Evolutionary conservation across 352 stramenopile genomes (phyloP), one percentile per base, ranked within the genome.

Genomic region (Globisporangium ultimum): DNA sequence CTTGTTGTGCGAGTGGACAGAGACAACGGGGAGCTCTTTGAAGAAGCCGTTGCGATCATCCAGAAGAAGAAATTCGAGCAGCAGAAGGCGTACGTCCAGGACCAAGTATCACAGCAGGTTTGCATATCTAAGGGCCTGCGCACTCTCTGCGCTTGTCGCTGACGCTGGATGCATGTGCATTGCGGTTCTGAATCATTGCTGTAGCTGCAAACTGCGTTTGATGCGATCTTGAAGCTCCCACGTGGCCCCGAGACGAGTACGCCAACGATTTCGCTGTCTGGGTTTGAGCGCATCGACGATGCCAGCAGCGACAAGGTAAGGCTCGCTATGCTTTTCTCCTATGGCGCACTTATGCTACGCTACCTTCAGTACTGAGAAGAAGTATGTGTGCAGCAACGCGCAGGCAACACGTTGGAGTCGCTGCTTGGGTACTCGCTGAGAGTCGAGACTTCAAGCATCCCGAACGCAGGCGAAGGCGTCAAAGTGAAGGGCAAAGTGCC

Each of bases 61-160:
- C 72, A 88, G 40, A 76, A 74, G 56, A 88, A 88, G 52, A 88
- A 90, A 46, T 93, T 91, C 53, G 83, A 91, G 38, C 70, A 95
- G 66, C 85, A 95, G 60, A 87, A 87, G 63, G 53, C 74, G 42
- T 89, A 83, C 54, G 80, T 91, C 50, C 83, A 93, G 53, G 55
- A 76, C 11, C 66, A 87, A 60, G 63, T 90, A 21, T 66, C 67
- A 5, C 71, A 79, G 0, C 85, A 95, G 71, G 78, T 87, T 1
- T 21, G 32, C 20, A 17, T 18, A 18, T 40, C 17, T 28, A 36
- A 10, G 28, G 28, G 9, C 8, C 28, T 36, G 4, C 8, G 28
- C 8, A 5, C 28, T 36, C 28, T 6, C 28, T 28, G 24, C 28
- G 13, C n/a, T 22, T 36, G 28, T 36, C 28, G 28, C 8, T 10